Evolutionary conservation across 164 flowering plant genomes (phyloP).

Genomic region (Sedum album): DNA sequence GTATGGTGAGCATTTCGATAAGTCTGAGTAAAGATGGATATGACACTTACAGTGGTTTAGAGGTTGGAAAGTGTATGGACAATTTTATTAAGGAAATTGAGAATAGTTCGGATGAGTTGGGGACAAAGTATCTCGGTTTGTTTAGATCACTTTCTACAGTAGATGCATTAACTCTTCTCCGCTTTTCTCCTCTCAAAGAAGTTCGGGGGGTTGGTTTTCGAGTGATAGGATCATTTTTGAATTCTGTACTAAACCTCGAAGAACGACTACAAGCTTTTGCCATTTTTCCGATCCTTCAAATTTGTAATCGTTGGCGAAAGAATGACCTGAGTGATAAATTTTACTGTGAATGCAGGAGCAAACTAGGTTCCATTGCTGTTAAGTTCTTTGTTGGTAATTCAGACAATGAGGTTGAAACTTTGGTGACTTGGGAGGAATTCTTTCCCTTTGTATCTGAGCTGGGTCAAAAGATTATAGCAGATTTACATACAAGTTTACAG

Average conservation of each 20-base stretch:
- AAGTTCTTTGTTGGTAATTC: neutral
- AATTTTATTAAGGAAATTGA: slow-evolving; percentile 31
- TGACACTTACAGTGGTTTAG: slow-evolving; percentile 9
- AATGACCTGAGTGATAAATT: slow-evolving; percentile 19
- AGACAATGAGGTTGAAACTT: slow-evolving; percentile 13
- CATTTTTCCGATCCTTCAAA: slow-evolving; percentile 52
- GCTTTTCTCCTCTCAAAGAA: slow-evolving; percentile 26
- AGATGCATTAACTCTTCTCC: slow-evolving; percentile 52
- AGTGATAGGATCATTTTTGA: slow-evolving; percentile 36
- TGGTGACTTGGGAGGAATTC: slow-evolving; percentile 32
- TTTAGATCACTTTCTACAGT: slow-evolving; percentile 48
- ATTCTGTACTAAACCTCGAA: slow-evolving; percentile 11
- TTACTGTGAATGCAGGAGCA: slow-evolving; percentile 47
- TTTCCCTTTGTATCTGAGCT: slow-evolving; percentile 60
- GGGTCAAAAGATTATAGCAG: slow-evolving; percentile 25
- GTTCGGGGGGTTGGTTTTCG: slow-evolving; percentile 43
- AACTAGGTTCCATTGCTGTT: slow-evolving; percentile 51
- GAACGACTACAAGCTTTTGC: slow-evolving; percentile 23
- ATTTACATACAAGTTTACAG: slow-evolving; percentile 23
- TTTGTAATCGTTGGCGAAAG: slow-evolving; percentile 57
- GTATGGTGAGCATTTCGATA: neutral
- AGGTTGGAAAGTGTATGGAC: neutral
- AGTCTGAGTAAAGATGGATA: neutral
- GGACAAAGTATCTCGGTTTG: slow-evolving; percentile 37
- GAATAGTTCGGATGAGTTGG: slow-evolving; percentile 17